phyloP scores from a whole-genome alignment of 305 asterid species.

The Andrographis paniculata region DNA sequence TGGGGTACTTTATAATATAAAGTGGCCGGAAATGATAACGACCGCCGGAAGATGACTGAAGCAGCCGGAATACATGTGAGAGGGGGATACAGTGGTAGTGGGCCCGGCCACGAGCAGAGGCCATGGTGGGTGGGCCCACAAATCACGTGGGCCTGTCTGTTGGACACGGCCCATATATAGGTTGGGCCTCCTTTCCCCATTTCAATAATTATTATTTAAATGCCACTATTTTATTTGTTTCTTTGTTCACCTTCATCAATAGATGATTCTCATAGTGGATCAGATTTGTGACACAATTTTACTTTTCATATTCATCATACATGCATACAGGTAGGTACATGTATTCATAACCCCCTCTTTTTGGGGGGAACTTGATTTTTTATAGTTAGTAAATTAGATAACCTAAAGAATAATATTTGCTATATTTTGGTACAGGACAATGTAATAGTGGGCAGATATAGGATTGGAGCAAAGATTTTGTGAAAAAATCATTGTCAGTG shows the following conservation, averaged over 20 bases:
- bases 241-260: too few species aligned
- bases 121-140: conserved; percentile 54
- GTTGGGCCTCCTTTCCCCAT: conserved; percentile 26
- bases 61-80: conserved; percentile 26
- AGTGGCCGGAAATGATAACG: conserved; percentile 37
- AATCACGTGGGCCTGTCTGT: conserved; percentile 65
- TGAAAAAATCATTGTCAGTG: conserved; percentile 25
- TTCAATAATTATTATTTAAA: too few species aligned
- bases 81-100: conserved; percentile 12
- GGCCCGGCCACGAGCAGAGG: conserved; percentile 39
- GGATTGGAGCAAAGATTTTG: conserved; percentile 18
- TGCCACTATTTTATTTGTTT: too few species aligned
- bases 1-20: conserved; percentile 11
- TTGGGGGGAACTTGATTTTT: too few species aligned
- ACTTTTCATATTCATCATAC: too few species aligned
- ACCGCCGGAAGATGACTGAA: conserved; percentile 25
- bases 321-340: too few species aligned
- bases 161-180: conserved; percentile 13
- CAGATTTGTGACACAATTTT: too few species aligned
- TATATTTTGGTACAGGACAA: too few species aligned
- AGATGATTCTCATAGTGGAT: too few species aligned
- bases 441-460: neutral
- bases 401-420: too few species aligned
- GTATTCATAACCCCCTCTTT: too few species aligned
- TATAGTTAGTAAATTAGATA: too few species aligned